Evolutionary conservation across 257 asterid species (phyloP).

Genomic region (Penstemon barbatus): DNA sequence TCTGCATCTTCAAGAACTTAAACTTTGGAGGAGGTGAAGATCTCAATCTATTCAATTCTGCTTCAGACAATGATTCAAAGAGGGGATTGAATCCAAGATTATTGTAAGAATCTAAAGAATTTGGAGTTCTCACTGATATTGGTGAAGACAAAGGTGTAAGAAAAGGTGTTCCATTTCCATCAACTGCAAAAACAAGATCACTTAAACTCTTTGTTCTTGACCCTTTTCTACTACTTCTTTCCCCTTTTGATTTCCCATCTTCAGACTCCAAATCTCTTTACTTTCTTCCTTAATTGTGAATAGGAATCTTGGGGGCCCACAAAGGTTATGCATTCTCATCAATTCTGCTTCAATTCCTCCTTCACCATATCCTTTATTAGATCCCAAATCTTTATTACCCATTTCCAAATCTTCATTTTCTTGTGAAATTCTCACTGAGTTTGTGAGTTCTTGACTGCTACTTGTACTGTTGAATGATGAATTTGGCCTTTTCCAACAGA

Average conservation of each 20-base stretch:
- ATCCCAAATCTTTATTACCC: conserved; percentile 39
- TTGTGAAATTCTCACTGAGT: conserved; percentile 33
- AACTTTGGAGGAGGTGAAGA: conserved; percentile 96
- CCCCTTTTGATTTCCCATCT: conserved; percentile 55
- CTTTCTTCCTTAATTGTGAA: conserved; percentile 92
- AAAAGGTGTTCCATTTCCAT: conserved; percentile 40
- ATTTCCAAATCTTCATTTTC: conserved; percentile 56
- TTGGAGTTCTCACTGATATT: conserved; percentile 33
- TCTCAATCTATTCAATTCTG: conserved; percentile 54
- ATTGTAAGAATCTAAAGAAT: conserved; percentile 48
- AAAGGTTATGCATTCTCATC: conserved; percentile 77
- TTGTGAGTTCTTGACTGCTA: conserved; percentile 36
- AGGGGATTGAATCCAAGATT: conserved; percentile 76
- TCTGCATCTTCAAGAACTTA: conserved; percentile 94
- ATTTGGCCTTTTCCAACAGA: conserved; percentile 55
- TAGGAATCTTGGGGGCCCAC: conserved; percentile 94
- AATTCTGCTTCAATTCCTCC: conserved; percentile 71
- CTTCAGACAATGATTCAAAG: conserved; percentile 65
- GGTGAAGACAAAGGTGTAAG: conserved; percentile 75
- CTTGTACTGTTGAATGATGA: conserved; percentile 23
- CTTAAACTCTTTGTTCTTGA: conserved; percentile 71
- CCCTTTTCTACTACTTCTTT: conserved; percentile 51
- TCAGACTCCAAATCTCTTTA: conserved; percentile 81
- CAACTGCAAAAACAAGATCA: conserved; percentile 50
- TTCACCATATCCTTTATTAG: conserved; percentile 47